These are phyloP conservation scores for Pseudogymnoascus sp. DNA, from an alignment of 2,329 filamentous ascomycete species.

Conservation along the genomic window DNA sequence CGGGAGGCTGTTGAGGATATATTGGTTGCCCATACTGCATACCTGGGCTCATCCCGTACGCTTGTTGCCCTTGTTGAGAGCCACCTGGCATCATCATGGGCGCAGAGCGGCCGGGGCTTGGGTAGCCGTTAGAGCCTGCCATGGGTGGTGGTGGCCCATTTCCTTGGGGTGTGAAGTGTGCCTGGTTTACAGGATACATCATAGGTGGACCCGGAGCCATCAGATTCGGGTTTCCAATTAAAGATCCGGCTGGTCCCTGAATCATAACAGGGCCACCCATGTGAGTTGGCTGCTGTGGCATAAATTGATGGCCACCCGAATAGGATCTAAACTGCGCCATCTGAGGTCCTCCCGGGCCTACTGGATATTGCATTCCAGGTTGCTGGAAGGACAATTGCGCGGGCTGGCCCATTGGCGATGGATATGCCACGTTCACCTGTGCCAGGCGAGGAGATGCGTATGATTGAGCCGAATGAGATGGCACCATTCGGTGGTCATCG, in stretches of 20 bases:
- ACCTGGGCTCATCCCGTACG: slow-evolving; percentile 68
- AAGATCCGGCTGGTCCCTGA: slow-evolving; percentile 60
- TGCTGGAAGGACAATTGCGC: slow-evolving; percentile 65
- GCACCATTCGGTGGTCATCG: slow-evolving; percentile 85
- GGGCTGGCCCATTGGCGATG: slow-evolving; percentile 58
- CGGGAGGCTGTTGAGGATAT: slow-evolving; percentile 61
- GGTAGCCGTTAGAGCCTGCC: slow-evolving; percentile 67
- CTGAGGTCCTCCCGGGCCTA: slow-evolving; percentile 61
- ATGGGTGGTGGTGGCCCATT: slow-evolving; percentile 48
- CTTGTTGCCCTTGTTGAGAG: slow-evolving; percentile 72
- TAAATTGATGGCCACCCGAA: slow-evolving; percentile 65
- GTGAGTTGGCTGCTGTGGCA: slow-evolving; percentile 58
- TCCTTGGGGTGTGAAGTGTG: slow-evolving; percentile 55
- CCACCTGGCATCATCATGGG: slow-evolving; percentile 94
- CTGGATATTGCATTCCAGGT: slow-evolving; percentile 62
- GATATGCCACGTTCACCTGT: slow-evolving; percentile 67
- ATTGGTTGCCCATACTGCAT: slow-evolving; percentile 52
- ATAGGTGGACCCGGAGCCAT: slow-evolving; percentile 66
- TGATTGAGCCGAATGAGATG: slow-evolving; percentile 72
- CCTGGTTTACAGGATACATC: slow-evolving; percentile 69
- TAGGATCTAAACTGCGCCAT: slow-evolving; percentile 65
- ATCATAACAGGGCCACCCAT: slow-evolving; percentile 82
- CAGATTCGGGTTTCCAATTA: slow-evolving; percentile 63
- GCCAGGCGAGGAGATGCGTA: slow-evolving; percentile 77
- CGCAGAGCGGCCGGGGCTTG: slow-evolving; percentile 79